Evolutionary conservation across 2,329 filamentous ascomycete genomes (phyloP).

Genomic region (Penicillium paneum): DNA sequence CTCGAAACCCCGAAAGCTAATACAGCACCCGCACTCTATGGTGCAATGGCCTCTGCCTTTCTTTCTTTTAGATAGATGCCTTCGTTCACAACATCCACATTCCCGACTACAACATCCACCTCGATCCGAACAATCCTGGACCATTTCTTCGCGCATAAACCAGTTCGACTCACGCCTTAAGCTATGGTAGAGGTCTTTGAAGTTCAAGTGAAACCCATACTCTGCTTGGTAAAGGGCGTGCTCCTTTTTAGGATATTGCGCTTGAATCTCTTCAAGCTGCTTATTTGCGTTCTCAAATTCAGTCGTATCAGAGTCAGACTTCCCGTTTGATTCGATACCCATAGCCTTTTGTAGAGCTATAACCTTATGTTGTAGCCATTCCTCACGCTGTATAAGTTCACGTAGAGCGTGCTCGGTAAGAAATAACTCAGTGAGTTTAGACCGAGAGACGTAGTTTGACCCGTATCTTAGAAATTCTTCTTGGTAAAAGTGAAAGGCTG

Average conservation of each 20-base stretch:
- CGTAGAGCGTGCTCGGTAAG: background rate
- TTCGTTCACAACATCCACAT: constrained; percentile 10
- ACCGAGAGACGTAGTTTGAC: background rate
- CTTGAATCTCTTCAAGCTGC: background rate
- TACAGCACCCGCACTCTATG: constrained; percentile 9
- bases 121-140: constrained; percentile 7
- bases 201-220: background rate
- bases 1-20: constrained; percentile 1
- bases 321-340: background rate
- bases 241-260: background rate
- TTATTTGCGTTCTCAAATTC: background rate
- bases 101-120: constrained; percentile 12
- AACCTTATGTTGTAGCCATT: background rate
- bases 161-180: constrained; percentile 4
- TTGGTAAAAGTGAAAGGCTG: too few species aligned
- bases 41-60: constrained; percentile 13
- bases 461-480: background rate
- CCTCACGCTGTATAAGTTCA: background rate
- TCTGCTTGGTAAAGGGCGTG: background rate
- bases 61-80: background rate
- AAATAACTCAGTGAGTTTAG: background rate
- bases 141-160: constrained; percentile 10
- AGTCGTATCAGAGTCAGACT: background rate
- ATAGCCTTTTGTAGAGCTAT: background rate
- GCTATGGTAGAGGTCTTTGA: background rate